Conservation (phyloP, 176 grass and related monocot species). For the Avena atlantica region DNA sequence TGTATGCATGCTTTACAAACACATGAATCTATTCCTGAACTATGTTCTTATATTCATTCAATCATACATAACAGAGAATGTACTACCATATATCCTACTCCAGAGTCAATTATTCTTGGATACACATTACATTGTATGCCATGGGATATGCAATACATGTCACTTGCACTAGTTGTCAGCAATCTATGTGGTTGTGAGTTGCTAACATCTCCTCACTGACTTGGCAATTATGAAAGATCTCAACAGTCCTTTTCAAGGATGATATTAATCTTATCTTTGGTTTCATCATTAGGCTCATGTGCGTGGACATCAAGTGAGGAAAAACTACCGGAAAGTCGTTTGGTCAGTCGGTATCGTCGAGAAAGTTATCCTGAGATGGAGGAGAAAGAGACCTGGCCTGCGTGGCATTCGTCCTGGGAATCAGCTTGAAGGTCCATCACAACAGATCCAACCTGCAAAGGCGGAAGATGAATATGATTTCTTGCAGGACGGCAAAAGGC, state of each 20-base stretch:
- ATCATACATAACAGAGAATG: neutral
- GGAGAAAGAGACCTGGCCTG: constrained; percentile 76
- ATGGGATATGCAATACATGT: neutral
- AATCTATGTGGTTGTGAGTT: neutral
- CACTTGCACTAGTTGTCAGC: neutral
- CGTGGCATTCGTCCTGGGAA: constrained; percentile 68
- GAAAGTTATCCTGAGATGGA: constrained; percentile 94
- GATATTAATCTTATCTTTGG: constrained; percentile 24
- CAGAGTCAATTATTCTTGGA: neutral
- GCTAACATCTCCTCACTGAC: neutral
- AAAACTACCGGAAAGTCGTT: constrained; percentile 70
- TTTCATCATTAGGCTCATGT: constrained; percentile 76
- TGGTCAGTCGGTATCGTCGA: constrained; percentile 90
- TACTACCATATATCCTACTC: neutral
- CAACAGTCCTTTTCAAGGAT: constrained; percentile 7
- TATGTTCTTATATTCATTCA: neutral
- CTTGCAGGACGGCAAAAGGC: constrained; percentile 89
- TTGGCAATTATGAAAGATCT: neutral
- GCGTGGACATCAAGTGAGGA: constrained; percentile 90
- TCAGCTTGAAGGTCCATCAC: constrained; percentile 59
- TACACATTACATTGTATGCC: neutral
- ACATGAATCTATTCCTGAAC: neutral
- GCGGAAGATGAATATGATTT: constrained; percentile 76
- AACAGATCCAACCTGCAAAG: constrained; percentile 59
- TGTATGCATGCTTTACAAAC: neutral